Conservation (phyloP, 306 rosid genomes). For the Cucumis cinereus region DNA sequence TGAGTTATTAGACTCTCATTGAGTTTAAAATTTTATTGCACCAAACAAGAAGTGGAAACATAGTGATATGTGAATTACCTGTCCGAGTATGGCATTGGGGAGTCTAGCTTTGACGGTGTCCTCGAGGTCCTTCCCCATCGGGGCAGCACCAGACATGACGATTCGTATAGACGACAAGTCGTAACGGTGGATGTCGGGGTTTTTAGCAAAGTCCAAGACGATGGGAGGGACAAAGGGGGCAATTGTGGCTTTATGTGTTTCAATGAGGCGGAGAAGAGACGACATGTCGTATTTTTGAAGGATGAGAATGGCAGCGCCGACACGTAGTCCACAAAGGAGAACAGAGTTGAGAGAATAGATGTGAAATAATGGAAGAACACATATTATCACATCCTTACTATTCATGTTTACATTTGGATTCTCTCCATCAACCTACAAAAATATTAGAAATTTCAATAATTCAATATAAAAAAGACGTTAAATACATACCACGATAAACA, state of each 20-base stretch:
- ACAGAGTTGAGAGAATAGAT: slow-evolving; percentile 75
- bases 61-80: slow-evolving; percentile 19
- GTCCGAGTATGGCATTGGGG: slow-evolving; percentile 63
- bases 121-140: slow-evolving; percentile 59
- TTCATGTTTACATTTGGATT: slow-evolving; percentile 52
- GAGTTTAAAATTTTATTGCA: too few species aligned
- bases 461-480: too few species aligned
- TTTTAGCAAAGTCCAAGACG: slow-evolving; percentile 41
- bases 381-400: slow-evolving; percentile 40
- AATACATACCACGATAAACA: too few species aligned
- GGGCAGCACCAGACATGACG: slow-evolving; percentile 67
- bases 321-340: slow-evolving; percentile 50
- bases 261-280: slow-evolving; percentile 23
- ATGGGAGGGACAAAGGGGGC: slow-evolving; percentile 63
- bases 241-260: slow-evolving; percentile 30
- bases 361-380: slow-evolving; percentile 60
- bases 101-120: slow-evolving; percentile 41
- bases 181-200: slow-evolving; percentile 27
- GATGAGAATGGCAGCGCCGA: slow-evolving; percentile 46
- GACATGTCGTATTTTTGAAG: slow-evolving; percentile 58
- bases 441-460: too few species aligned
- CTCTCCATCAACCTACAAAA: slow-evolving; percentile 50
- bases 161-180: slow-evolving; percentile 43
- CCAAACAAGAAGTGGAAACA: too few species aligned
- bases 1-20: too few species aligned